Percentiles rank a stretch among this genome's conserved stretches.
These are phyloP conservation scores for Globisporangium orthogonon DNA, from an alignment of 352 stramenopile species.

Conservation along the genomic window DNA sequence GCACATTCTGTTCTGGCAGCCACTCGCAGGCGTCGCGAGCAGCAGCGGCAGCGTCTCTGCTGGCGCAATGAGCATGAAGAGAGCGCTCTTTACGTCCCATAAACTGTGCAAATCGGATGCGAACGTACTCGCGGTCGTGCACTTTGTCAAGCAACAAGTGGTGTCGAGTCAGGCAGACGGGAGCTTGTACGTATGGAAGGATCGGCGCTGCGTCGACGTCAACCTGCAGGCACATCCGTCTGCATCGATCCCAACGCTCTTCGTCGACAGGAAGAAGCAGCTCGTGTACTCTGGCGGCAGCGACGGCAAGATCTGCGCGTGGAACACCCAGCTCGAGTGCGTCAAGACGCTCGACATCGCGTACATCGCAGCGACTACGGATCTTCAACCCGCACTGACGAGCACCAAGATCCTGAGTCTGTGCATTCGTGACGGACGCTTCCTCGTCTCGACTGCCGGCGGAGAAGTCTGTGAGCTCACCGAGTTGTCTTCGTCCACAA, in stretches of 20 bases:
- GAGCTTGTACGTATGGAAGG: constrained; percentile 74
- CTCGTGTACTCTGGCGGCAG: constrained; percentile 55
- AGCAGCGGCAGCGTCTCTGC: constrained; percentile 2
- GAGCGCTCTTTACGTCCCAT: constrained; percentile 46
- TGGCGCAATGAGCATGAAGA: constrained; percentile 41
- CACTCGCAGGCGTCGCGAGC: neutral
- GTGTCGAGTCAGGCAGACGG: constrained; percentile 63
- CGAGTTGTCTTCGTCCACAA: constrained; percentile 6
- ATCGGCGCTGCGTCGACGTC: constrained; percentile 46
- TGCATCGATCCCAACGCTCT: constrained; percentile 36
- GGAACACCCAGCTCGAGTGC: constrained; percentile 52
- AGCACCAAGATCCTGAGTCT: constrained; percentile 49
- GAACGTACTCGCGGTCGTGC: constrained; percentile 29
- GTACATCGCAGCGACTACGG: constrained; percentile 18
- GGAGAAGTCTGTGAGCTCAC: constrained; percentile 87
- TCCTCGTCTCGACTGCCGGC: constrained; percentile 80
- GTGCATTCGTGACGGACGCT: constrained; percentile 43
- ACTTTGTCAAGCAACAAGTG: constrained; percentile 42
- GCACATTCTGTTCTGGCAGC: constrained; percentile 67
- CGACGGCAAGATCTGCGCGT: constrained; percentile 51
- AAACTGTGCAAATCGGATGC: constrained; percentile 29
- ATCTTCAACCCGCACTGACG: constrained; percentile 13
- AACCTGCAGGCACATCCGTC: constrained; percentile 34
- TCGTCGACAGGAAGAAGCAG: constrained; percentile 38
- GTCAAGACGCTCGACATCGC: constrained; percentile 31